phyloP scores from a whole-genome alignment of 495 filamentous ascomycete species.

The Talaromyces ruber region DNA sequence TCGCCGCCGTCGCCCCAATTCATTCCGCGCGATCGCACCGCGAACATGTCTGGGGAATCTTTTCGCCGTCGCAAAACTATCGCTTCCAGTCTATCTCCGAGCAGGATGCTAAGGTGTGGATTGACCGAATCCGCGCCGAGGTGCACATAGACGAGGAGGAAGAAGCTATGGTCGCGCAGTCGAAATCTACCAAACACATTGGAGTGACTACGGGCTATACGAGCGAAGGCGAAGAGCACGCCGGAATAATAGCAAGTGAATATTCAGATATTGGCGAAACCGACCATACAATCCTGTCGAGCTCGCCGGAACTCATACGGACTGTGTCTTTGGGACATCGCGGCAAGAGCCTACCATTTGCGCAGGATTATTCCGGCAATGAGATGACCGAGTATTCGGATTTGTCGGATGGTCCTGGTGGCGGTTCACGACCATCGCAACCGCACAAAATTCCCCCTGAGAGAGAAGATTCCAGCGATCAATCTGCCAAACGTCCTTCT shows the following conservation, averaged over 20 bases:
- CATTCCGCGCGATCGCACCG: constrained; percentile 79
- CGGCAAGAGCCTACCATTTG: constrained; percentile 35
- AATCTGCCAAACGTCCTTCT: constrained; percentile 12
- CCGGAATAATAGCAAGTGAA: constrained; percentile 2
- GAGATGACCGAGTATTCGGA: constrained; percentile 86
- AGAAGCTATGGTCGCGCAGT: constrained; percentile 55
- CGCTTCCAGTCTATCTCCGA: constrained; percentile 69
- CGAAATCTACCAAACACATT: constrained; percentile 36
- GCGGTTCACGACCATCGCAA: constrained; percentile 21
- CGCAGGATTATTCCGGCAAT: constrained; percentile 77
- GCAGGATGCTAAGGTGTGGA: constrained; percentile 80
- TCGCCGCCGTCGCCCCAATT: constrained; percentile 82
- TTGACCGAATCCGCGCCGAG: constrained; percentile 68
- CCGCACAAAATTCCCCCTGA: constrained; percentile 5
- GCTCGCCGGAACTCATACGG: constrained; percentile 35
- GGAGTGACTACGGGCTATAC: constrained; percentile 19
- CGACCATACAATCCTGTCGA: constrained; percentile 29
- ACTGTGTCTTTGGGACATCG: constrained; percentile 19
- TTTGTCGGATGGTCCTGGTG: constrained; percentile 60
- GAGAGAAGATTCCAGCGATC: not conserved
- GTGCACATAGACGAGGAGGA: constrained; percentile 82
- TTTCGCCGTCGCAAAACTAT: constrained; percentile 83
- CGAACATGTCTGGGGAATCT: constrained; percentile 82
- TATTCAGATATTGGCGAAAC: constrained; percentile 4
- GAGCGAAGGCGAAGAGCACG: constrained; percentile 3